phyloP scores from a whole-genome alignment of 257 asterid species.

The Solanum paucissectum region DNA sequence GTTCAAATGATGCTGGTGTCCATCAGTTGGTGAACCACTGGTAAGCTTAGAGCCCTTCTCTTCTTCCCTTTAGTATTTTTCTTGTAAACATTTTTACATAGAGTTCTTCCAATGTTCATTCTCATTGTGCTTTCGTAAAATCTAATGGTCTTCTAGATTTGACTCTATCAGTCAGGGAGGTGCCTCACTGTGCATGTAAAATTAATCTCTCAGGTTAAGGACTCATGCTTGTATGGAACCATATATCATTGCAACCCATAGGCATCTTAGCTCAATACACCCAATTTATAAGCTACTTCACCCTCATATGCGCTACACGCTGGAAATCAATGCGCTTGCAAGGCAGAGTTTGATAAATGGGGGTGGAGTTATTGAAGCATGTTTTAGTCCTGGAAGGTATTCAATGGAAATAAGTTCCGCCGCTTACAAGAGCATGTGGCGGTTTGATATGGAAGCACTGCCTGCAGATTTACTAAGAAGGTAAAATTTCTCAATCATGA shows the following conservation, averaged over 20 bases:
- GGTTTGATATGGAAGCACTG: constrained; percentile 73
- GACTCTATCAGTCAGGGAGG: neutral
- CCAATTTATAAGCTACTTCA: constrained; percentile 7
- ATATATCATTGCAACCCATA: constrained; percentile 33
- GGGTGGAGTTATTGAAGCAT: constrained; percentile 81
- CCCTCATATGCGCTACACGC: constrained; percentile 28
- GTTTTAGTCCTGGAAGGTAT: constrained; percentile 76
- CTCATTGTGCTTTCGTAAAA: neutral
- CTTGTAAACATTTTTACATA: neutral
- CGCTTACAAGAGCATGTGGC: constrained; percentile 76
- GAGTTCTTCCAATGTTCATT: neutral
- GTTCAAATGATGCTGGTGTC: constrained; percentile 81
- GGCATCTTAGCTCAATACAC: constrained; percentile 4
- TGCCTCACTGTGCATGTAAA: neutral
- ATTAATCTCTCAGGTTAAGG: constrained; percentile 52
- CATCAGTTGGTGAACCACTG: constrained; percentile 93
- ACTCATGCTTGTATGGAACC: constrained; percentile 95
- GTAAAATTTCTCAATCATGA: constrained; percentile 11
- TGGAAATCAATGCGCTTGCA: constrained; percentile 90
- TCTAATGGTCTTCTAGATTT: constrained; percentile 3
- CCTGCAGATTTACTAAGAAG: constrained; percentile 74
- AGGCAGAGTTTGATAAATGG: constrained; percentile 76
- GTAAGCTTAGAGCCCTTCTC: constrained; percentile 19
- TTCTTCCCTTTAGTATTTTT: neutral
- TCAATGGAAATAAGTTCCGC: constrained; percentile 85